These are phyloP conservation scores for Salvia hispanica DNA, from an alignment of 257 asterid species.

Conservation along the genomic window DNA sequence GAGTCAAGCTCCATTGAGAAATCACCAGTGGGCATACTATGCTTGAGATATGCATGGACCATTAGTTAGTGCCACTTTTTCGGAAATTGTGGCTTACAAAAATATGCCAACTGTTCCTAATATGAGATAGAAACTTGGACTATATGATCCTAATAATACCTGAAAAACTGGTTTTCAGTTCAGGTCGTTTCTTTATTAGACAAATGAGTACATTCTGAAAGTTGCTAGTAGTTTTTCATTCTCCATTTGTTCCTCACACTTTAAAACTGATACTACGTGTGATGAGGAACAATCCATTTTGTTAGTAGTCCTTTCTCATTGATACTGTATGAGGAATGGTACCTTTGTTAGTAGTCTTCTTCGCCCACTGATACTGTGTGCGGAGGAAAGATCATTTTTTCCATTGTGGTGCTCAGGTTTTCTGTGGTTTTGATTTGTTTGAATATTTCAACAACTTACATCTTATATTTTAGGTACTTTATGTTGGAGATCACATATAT, in stretches of 20 bases:
- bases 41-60: constrained; percentile 10
- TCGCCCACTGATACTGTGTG: constrained; percentile 7
- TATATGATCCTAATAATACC: background rate
- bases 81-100: constrained; percentile 13
- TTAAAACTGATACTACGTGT: background rate
- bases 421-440: constrained; percentile 23
- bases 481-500: constrained; percentile 97
- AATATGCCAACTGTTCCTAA: constrained; percentile 2
- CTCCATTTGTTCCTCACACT: constrained; percentile 21
- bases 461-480: constrained; percentile 69
- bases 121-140: background rate
- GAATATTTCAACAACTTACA: constrained; percentile 26
- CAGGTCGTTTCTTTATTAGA: background rate
- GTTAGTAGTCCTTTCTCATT: background rate
- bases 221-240: background rate
- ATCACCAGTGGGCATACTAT: constrained; percentile 7
- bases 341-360: background rate
- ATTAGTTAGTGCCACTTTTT: constrained; percentile 9
- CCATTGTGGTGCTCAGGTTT: constrained; percentile 21
- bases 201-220: constrained; percentile 14
- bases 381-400: constrained; percentile 8
- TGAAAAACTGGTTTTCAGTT: background rate
- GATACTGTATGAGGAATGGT: background rate
- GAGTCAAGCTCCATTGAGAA: constrained; percentile 17
- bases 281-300: constrained; percentile 3